phyloP scores from a whole-genome alignment of 805 yeast species.

The Teunomyces pallodes region DNA sequence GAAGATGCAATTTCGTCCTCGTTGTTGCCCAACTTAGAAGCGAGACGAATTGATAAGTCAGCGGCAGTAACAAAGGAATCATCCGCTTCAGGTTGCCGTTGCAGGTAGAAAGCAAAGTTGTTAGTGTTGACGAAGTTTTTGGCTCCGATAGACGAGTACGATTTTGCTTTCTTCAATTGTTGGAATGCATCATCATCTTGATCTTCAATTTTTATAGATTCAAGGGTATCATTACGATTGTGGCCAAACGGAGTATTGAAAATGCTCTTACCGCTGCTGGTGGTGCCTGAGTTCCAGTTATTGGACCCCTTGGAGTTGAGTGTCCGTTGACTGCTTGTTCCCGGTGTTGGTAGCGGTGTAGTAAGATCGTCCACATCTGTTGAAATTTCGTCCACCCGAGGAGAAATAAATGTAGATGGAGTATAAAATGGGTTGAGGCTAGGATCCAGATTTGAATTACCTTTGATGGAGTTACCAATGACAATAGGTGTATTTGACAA shows the following conservation, averaged over 20 bases:
- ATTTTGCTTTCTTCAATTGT: slow-evolving; percentile 38
- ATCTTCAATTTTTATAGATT: slow-evolving; percentile 33
- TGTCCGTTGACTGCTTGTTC: slow-evolving; percentile 3
- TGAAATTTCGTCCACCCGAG: slow-evolving; percentile 29
- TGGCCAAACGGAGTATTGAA: slow-evolving; percentile 12
- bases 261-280: not conserved
- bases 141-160: slow-evolving; percentile 17
- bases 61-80: slow-evolving; percentile 23
- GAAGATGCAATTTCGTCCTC: slow-evolving; percentile 5
- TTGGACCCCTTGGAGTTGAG: not conserved
- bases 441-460: slow-evolving; percentile 6
- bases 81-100: slow-evolving; percentile 4
- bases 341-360: slow-evolving; percentile 20
- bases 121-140: slow-evolving; percentile 1
- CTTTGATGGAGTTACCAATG: slow-evolving; percentile 2
- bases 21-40: slow-evolving; percentile 15
- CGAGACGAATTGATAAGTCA: slow-evolving; percentile 24
- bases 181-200: slow-evolving; percentile 44
- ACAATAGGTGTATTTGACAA: slow-evolving; percentile 17
- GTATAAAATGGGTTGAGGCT: slow-evolving; percentile 47
- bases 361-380: slow-evolving; percentile 22
- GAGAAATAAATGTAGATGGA: slow-evolving; percentile 44
- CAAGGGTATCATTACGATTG: slow-evolving; percentile 28
- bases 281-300: not conserved
- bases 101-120: slow-evolving; percentile 3